Evolutionary conservation across 2,329 filamentous ascomycete species (phyloP).

Genomic region (Colletotrichum higginsianum): DNA sequence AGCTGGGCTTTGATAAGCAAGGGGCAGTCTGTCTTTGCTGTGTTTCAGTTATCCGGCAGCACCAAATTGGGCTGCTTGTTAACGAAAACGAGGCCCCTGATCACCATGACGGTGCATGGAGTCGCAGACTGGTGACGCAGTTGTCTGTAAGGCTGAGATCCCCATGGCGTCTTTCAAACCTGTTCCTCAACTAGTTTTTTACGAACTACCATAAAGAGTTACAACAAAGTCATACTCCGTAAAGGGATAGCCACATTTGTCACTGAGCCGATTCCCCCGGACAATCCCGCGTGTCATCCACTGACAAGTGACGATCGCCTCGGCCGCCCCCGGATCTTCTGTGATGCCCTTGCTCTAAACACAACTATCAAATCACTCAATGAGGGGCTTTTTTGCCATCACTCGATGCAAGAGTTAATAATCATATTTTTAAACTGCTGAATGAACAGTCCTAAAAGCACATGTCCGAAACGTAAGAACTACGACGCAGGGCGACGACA

Average conservation of each 20-base stretch:
- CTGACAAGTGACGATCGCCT: conserved; percentile 22
- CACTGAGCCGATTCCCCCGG: not conserved
- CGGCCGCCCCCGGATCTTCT: conserved; percentile 20
- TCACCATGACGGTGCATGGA: not conserved
- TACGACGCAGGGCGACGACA: conserved; percentile 1
- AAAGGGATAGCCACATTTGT: conserved; percentile 16
- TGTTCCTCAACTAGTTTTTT: not conserved
- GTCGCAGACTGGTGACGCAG: not conserved
- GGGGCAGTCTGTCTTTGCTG: conserved; percentile 23
- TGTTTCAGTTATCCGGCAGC: conserved; percentile 25
- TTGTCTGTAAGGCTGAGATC: not conserved
- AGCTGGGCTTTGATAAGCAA: conserved; percentile 1
- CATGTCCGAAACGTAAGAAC: not conserved
- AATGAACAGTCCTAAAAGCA: not conserved
- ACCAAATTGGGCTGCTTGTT: conserved; percentile 6
- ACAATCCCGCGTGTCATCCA: conserved; percentile 27
- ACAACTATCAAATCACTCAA: not conserved
- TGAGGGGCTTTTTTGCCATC: not conserved
- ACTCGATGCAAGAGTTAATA: not conserved
- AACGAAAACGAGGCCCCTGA: conserved; percentile 14
- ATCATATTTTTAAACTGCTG: too few relatives aligned
- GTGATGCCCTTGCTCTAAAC: not conserved
- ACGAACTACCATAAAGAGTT: conserved; percentile 10
- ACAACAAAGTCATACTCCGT: conserved; percentile 19
- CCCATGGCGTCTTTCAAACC: conserved; percentile 10